These are phyloP conservation scores for Luffa acutangula DNA, from an alignment of 306 rosid species.

Conservation along the genomic window DNA sequence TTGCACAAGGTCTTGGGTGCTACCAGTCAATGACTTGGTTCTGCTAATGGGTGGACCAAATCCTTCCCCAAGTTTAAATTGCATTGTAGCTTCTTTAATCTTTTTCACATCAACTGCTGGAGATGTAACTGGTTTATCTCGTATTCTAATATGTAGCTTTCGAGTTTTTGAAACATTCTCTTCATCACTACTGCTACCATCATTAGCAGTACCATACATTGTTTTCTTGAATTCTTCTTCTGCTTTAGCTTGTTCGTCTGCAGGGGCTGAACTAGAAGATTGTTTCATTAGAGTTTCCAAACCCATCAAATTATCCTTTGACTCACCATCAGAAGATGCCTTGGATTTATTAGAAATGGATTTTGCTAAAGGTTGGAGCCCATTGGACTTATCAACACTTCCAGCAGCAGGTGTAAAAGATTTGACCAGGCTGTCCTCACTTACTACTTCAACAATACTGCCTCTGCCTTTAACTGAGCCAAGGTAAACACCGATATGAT, in stretches of 20 bases:
- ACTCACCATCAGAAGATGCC: constrained; percentile 37
- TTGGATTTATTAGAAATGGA: constrained; percentile 30
- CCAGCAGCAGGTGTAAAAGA: constrained; percentile 35
- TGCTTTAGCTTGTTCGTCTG: constrained; percentile 87
- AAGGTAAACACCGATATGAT: constrained; percentile 88
- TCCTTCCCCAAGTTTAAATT: constrained; percentile 69
- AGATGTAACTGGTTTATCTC: constrained; percentile 70
- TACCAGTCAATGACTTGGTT: constrained; percentile 57
- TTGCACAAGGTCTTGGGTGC: constrained; percentile 69
- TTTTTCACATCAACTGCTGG: constrained; percentile 78
- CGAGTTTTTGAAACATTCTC: constrained; percentile 74
- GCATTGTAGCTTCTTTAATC: constrained; percentile 91
- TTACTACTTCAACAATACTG: constrained; percentile 85
- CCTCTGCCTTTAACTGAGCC: constrained; percentile 93
- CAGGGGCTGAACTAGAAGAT: constrained; percentile 36
- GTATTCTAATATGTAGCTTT: constrained; percentile 70
- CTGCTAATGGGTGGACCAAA: constrained; percentile 53
- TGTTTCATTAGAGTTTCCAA: constrained; percentile 54
- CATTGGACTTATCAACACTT: constrained; percentile 37
- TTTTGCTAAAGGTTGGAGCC: constrained; percentile 34
- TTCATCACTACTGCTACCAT: constrained; percentile 94
- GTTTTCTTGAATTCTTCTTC: constrained; percentile 96
- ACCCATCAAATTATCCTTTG: constrained; percentile 51
- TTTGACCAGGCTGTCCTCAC: constrained; percentile 82
- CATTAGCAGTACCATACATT: constrained; percentile 69